Evolutionary conservation across 2,329 filamentous ascomycete genomes (phyloP).

Genomic region (Aureobasidium sp.): DNA sequence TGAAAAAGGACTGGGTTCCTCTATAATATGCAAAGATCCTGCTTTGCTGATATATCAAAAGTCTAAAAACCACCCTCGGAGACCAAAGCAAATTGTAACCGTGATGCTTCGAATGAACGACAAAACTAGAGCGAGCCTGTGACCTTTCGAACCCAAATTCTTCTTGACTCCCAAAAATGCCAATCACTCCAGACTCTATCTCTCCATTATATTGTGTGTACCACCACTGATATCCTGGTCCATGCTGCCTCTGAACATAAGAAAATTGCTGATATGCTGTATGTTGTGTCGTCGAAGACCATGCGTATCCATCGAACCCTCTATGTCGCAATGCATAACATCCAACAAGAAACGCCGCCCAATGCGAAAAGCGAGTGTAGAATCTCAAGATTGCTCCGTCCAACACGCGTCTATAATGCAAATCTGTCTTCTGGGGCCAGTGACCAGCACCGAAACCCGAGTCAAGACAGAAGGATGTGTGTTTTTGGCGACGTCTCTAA

Average conservation of each 20-base stretch:
- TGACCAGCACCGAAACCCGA: not conserved
- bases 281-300: not conserved
- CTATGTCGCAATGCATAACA: not conserved
- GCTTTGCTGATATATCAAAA: not conserved
- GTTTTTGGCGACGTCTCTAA: conserved; percentile 4
- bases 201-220: not conserved
- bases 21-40: not conserved
- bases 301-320: not conserved
- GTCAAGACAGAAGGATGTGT: not conserved
- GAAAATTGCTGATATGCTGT: not conserved
- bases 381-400: not conserved
- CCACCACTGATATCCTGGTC: not conserved
- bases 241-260: not conserved
- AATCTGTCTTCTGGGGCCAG: not conserved
- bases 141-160: not conserved
- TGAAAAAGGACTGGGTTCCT: not conserved
- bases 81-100: too few relatives aligned
- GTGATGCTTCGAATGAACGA: not conserved
- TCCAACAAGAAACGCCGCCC: not conserved
- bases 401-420: not conserved
- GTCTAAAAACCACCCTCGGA: not conserved
- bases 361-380: not conserved
- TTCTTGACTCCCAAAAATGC: not conserved
- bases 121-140: not conserved
- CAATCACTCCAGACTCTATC: not conserved